Evolutionary conservation across 352 stramenopile species (phyloP).

Genomic region (Phytophthora pini): DNA sequence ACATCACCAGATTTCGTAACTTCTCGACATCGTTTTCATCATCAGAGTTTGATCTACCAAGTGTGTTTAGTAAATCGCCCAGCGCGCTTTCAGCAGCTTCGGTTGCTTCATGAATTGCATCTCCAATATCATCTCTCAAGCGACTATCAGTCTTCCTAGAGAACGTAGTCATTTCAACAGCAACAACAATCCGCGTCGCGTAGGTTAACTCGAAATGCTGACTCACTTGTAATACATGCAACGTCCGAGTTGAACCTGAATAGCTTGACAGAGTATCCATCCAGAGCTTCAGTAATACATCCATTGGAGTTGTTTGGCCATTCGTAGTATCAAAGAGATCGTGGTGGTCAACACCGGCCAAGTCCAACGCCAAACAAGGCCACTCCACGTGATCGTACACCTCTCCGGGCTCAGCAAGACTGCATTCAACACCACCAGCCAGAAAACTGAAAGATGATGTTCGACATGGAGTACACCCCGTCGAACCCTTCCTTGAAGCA

Average conservation of each 20-base stretch:
- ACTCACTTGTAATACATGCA: constrained; percentile 40
- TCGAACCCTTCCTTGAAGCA: constrained; percentile 26
- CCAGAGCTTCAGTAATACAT: constrained; percentile 28
- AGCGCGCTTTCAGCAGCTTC: constrained; percentile 23
- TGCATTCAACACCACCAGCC: constrained; percentile 39
- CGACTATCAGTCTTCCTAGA: neutral
- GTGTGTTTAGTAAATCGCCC: constrained; percentile 21
- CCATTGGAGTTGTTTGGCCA: constrained; percentile 3
- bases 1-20: constrained; percentile 17
- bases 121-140: neutral
- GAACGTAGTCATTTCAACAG: constrained; percentile 25
- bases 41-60: constrained; percentile 6
- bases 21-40: constrained; percentile 4
- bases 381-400: constrained; percentile 51
- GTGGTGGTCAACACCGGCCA: constrained; percentile 24
- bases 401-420: constrained; percentile 38
- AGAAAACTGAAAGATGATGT: constrained; percentile 40
- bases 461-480: constrained; percentile 39
- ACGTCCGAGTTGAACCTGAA: constrained; percentile 9
- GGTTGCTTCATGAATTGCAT: constrained; percentile 19
- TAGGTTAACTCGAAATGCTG: neutral
- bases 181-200: constrained; percentile 28
- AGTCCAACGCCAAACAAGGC: constrained; percentile 32
- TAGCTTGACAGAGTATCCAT: constrained; percentile 30
- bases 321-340: constrained; percentile 10